Base-by-base conservation (phyloP, 2,329 filamentous ascomycete species). In the Clonostachys rhizophaga region DNA sequence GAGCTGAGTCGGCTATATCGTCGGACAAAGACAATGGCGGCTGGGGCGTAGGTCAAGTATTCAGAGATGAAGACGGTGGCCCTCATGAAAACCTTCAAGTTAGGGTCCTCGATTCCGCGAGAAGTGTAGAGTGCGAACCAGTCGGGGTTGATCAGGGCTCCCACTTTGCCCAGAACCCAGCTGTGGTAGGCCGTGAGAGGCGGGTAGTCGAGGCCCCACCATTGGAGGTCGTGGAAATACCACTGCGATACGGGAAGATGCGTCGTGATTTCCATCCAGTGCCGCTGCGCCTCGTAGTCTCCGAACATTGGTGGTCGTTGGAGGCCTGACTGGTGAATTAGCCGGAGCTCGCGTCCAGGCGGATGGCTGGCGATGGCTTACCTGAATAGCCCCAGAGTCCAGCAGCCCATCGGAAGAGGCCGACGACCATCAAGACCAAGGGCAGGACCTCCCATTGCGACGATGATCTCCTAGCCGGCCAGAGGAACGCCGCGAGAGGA, bases 161-260 rank as follows among this genome's bases (percentile, higher is more conserved):
- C 94, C 74, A 96, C 80, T 67, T 86, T 87, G 52, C 94, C 94
- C 51, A 95, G 72, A n/a, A 94, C 62, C 92, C 91, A 97, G 72
- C 91, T 96, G 68, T 99, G 94, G 69, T 99, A 99, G 45, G 94
- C 95, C 46, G 94, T 99, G 69, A 99, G 79, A 45, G 94, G 94
- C 48, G 94, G 94, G 65, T 99, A 99, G 69, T 99, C 94, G 55
- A 99, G 78, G 1, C 95, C 95, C 94, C 94, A 99, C 86, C 92
- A 99, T 60, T 92, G 78, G 41, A 97, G 74, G 63, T 99, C 91
- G 65, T 99, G 90, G 62, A 95, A 96, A 67, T 99, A 99, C 94
- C 95, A 99, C 65, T 94, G 87, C 11, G 90, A 94, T 36, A 95
- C 77, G 13, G 94, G 94, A 3, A 99, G 75, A 50, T 96, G 83